These are phyloP conservation scores for Cryptococcus amylolentus DNA, from an alignment of 1,284 basidiomycete genomes.

Conservation along the genomic window DNA sequence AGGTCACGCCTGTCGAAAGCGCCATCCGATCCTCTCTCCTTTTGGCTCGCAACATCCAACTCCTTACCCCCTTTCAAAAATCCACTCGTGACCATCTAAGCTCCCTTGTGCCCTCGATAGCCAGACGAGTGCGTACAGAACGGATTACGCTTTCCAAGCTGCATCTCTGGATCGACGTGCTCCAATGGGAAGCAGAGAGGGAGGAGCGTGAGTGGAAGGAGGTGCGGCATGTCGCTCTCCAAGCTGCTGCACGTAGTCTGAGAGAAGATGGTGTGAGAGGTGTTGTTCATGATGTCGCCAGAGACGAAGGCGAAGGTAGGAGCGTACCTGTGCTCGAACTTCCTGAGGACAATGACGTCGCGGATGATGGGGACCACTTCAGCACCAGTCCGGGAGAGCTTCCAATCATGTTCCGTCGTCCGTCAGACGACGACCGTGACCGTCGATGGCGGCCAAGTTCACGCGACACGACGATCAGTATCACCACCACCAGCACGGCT, in stretches of 20 bases:
- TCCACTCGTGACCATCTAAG: slow-evolving; percentile 73
- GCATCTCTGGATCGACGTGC: slow-evolving; percentile 68
- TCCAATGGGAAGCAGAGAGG: slow-evolving; percentile 67
- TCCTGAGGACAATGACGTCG: slow-evolving; percentile 1
- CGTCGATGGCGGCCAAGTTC: background rate
- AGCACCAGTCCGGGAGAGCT: slow-evolving; percentile 24
- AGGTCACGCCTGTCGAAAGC: slow-evolving; percentile 58
- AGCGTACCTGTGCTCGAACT: slow-evolving; percentile 15
- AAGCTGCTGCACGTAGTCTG: slow-evolving; percentile 60
- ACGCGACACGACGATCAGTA: background rate
- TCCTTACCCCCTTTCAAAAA: slow-evolving; percentile 80
- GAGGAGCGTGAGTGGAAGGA: slow-evolving; percentile 67
- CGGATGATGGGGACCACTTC: background rate
- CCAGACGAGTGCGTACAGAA: slow-evolving; percentile 63
- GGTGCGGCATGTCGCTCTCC: slow-evolving; percentile 66
- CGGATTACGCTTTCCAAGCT: slow-evolving; percentile 71
- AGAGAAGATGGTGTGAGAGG: slow-evolving; percentile 23
- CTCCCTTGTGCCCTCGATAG: slow-evolving; percentile 60
- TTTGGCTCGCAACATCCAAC: slow-evolving; percentile 73
- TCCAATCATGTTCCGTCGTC: slow-evolving; percentile 21
- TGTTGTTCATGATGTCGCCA: slow-evolving; percentile 29
- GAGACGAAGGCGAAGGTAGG: slow-evolving; percentile 1
- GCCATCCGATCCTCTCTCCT: slow-evolving; percentile 70
- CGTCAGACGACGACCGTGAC: slow-evolving; percentile 10
- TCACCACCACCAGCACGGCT: background rate